A percentile compares a stretch with the other conserved stretches of the same genome.
Evolutionary conservation across 1,284 basidiomycete species (phyloP).

Genomic region (Ustilago xerochloae): DNA sequence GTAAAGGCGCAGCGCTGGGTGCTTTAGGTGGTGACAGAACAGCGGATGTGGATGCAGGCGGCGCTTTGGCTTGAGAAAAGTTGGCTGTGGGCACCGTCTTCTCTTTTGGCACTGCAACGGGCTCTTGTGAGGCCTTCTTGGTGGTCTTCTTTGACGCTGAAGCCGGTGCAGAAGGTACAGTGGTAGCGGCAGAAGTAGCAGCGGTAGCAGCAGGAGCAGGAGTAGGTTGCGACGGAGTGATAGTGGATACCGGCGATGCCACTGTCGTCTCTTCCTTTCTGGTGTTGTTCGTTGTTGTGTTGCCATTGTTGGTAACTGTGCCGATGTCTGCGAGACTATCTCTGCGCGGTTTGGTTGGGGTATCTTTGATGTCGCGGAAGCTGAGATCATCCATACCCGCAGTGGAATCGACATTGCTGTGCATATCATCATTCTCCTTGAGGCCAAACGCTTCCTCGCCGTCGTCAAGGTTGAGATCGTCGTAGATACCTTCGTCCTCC

Average conservation of each 20-base stretch:
- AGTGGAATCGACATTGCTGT: constrained; percentile 71
- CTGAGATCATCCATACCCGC: constrained; percentile 69
- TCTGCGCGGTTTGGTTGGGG: constrained; percentile 37
- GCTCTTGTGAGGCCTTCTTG: constrained; percentile 49
- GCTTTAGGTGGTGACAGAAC: constrained; percentile 57
- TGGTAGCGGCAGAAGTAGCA: constrained; percentile 2
- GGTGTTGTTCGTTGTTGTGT: constrained; percentile 69
- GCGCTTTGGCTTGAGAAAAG: constrained; percentile 75
- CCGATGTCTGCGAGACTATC: constrained; percentile 72
- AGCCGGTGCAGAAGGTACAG: constrained; percentile 13
- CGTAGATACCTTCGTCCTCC: constrained; percentile 97
- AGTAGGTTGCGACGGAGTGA: too few relatives aligned
- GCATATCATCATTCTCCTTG: constrained; percentile 75
- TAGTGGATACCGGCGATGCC: constrained; percentile 15
- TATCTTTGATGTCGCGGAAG: constrained; percentile 38
- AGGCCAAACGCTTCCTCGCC: constrained; percentile 75
- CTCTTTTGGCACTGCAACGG: constrained; percentile 70
- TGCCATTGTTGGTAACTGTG: constrained; percentile 66
- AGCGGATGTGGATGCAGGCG: constrained; percentile 61
- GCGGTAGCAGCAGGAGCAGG: constrained; percentile 14
- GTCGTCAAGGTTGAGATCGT: constrained; percentile 96
- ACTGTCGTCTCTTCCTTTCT: constrained; percentile 41
- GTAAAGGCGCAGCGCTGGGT: constrained; percentile 68
- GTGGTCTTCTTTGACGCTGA: constrained; percentile 45
- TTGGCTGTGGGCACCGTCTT: constrained; percentile 80